phyloP scores from a whole-genome alignment of 129 eudicot genomes.

The sunflower (Helianthus annuus) region HanXRQr2.0-SUNRISE NC_035437.2:174384902-174385401 shows the following conservation, averaged over 20 bases:
- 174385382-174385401: conserved; percentile 80
- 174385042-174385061: conserved; percentile 34
- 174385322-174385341: conserved; percentile 55
- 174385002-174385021: conserved; percentile 72
- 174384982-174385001: conserved; percentile 74
- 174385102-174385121: conserved; percentile 98
- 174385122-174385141: conserved; percentile 85
- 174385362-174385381: conserved; percentile 92
- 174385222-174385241: conserved; percentile 62
- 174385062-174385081: conserved; percentile 28
- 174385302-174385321: conserved; percentile 75
- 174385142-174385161: conserved; percentile 55
- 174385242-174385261: conserved; percentile 89
- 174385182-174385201: conserved; percentile 69
- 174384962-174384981: conserved; percentile 76
- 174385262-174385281: conserved; percentile 60
- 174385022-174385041: conserved; percentile 57
- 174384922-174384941: conserved; percentile 97
- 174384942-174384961: conserved; percentile 93
- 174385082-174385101: conserved; percentile 89
- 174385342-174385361: conserved; percentile 65
- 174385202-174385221: conserved; percentile 42
- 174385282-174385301: conserved; percentile 73
- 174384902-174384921: conserved; percentile 65
- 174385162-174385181: conserved; percentile 87